These are phyloP conservation scores for Ephemerocybe angulata DNA, from an alignment of 768 basidiomycete species.

Conservation along the genomic window DNA sequence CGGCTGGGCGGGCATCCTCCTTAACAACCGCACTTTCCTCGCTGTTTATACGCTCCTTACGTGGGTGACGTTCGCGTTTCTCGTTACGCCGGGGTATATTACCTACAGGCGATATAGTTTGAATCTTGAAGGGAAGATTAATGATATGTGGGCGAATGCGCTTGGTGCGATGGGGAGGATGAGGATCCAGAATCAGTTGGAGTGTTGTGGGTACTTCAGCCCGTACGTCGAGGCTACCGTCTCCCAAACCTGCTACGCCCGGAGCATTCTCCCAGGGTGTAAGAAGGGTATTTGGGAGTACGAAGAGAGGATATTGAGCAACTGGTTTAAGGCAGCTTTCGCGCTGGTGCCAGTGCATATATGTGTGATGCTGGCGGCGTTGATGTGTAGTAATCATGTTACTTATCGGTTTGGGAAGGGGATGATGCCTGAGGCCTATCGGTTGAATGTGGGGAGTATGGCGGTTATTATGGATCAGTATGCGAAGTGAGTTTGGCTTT, in stretches of 20 bases:
- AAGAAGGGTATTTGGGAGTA: conserved; percentile 60
- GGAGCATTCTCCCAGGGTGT: conserved; percentile 69
- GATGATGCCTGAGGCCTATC: conserved; percentile 82
- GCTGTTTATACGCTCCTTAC: conserved; percentile 73
- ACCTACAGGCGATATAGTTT: conserved; percentile 61
- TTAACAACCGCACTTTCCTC: conserved; percentile 84
- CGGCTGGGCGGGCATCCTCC: conserved; percentile 79
- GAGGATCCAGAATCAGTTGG: conserved; percentile 66
- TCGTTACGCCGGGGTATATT: conserved; percentile 76
- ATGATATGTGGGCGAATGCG: conserved; percentile 63
- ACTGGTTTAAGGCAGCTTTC: conserved; percentile 67
- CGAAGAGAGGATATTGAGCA: conserved; percentile 47
- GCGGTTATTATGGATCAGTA: no score
- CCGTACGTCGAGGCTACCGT: conserved; percentile 80
- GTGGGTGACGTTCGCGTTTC: conserved; percentile 71
- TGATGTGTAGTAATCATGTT: conserved; percentile 80
- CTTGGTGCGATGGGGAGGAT: conserved; percentile 59
- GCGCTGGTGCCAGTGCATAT: conserved; percentile 66
- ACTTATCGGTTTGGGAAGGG: no score
- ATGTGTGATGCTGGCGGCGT: conserved; percentile 53
- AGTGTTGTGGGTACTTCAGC: conserved; percentile 77
- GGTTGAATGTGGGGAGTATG: conserved; percentile 66
- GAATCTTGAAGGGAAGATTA: conserved; percentile 74
- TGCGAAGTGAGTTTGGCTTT: no score
- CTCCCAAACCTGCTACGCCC: conserved; percentile 68